Base-by-base conservation (phyloP, 305 asterid species). In the Salvia sclarea region DNA sequence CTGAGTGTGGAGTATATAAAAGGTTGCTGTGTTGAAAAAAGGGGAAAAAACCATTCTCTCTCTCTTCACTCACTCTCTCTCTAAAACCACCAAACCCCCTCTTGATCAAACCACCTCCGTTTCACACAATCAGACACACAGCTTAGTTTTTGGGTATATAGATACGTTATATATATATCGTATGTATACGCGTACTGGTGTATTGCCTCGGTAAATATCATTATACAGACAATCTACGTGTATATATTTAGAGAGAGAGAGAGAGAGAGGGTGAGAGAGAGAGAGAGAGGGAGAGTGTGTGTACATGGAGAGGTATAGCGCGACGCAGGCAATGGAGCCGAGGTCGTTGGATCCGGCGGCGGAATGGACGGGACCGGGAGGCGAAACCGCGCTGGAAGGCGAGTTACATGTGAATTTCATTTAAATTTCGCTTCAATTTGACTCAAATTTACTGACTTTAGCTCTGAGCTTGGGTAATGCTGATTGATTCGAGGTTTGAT, bases 331-430 rank as follows among this genome's bases (percentile, higher is more conserved):
- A 80, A 78, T 70, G 89, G 90, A 85, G 74, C 83, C 80, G 82
- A 78, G 73, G 74, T 77, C 82, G 79, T 81, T 80, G 82, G 95
- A 89, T 85, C 95, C 95, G 81, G 92, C 80, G 82, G 80, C 83
- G 64, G 92, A 81, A 79, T 89, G 98, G 98, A 71, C 80, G 66
- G 85, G 81, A 24, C 80, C 87, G 20, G 92, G 85, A 1, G 91
- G 89, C 7, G 88, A 86, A 77, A 88, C 95, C 4, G 95, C 94
- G 65, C 82, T 85, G 17, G 96, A 88, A 87, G 98, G 98, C 70
- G 80, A 76, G 86, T 81, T 84, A 49, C 85, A 74, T 83, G 73
- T 79, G 70, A 77, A 77, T 83, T 81, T 81, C 90, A 72, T 73
- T 66, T 79, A 68, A 74, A 80, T 84, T 83, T 82, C 71, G 68